phyloP scores from a whole-genome alignment of 2,329 filamentous ascomycete genomes.

The Ramichloridium luteum region DNA sequence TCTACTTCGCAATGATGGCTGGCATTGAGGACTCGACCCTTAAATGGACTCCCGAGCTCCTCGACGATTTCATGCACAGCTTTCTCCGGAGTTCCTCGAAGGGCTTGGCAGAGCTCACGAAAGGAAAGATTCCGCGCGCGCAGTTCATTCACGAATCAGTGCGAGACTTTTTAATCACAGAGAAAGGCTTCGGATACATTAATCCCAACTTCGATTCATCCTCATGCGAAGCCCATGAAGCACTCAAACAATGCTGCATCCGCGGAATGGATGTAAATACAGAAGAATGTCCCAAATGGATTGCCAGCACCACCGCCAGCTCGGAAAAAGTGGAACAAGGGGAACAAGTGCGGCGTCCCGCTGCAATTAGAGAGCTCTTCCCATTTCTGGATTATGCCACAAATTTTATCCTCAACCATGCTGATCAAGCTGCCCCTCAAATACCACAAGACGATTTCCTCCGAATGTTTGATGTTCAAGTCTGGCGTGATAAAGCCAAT shows the following conservation, averaged over 20 bases:
- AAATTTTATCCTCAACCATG: slow-evolving; percentile 30
- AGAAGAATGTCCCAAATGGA: not conserved
- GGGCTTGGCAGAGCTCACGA: slow-evolving; percentile 36
- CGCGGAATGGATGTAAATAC: not conserved
- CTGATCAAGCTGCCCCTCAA: slow-evolving; percentile 24
- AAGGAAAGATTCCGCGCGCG: slow-evolving; percentile 19
- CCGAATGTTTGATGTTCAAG: slow-evolving; percentile 14
- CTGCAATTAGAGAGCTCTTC: slow-evolving; percentile 15
- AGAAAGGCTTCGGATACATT: slow-evolving; percentile 21
- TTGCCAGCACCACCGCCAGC: too few relatives aligned
- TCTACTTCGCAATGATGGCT: slow-evolving; percentile 33
- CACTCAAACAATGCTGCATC: not conserved
- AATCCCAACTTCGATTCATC: slow-evolving; percentile 14
- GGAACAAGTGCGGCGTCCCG: too few relatives aligned
- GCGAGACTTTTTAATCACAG: slow-evolving; percentile 34
- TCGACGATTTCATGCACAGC: slow-evolving; percentile 16
- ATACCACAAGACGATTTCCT: slow-evolving; percentile 26
- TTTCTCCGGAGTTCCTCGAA: slow-evolving; percentile 36
- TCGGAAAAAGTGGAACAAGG: too few relatives aligned
- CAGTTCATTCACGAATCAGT: slow-evolving; percentile 46
- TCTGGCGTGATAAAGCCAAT: slow-evolving; percentile 25
- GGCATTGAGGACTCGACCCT: slow-evolving; percentile 11
- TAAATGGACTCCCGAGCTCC: slow-evolving; percentile 5
- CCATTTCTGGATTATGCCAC: slow-evolving; percentile 38
- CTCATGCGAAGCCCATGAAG: not conserved